Evolutionary conservation across 1,139 yeast genomes (phyloP).

Genomic region (Yamadazyma conglobata): DNA sequence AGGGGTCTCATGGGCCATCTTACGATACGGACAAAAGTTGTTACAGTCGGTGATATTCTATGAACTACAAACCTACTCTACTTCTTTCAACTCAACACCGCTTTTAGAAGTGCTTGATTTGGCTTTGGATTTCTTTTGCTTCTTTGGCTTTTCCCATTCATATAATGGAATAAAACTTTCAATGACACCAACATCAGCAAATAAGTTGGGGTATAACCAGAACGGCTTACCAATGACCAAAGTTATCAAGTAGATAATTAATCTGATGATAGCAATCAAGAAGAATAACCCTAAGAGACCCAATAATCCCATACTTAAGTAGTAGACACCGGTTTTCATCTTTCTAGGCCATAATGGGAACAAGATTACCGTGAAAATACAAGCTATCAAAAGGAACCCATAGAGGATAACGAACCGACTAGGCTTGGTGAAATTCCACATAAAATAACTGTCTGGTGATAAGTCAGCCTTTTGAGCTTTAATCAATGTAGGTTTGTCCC

Average conservation of each 20-base stretch:
- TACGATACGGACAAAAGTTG: too few relatives aligned
- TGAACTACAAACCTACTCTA: too few relatives aligned
- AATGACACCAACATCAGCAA: conserved; percentile 91
- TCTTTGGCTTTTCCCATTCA: conserved; percentile 71
- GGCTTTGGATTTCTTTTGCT: conserved; percentile 22
- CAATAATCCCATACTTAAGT: conserved; percentile 71
- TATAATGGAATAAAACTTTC: conserved; percentile 89
- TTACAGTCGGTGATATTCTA: too few relatives aligned
- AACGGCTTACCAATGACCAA: conserved; percentile 64
- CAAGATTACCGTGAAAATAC: conserved; percentile 71
- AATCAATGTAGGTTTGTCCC: conserved; percentile 69
- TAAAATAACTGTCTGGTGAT: conserved; percentile 74
- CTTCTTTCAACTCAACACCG: conserved; percentile 46
- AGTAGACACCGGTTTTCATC: conserved; percentile 91
- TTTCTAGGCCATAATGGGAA: conserved; percentile 96
- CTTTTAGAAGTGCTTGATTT: conserved; percentile 12
- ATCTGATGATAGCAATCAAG: conserved; percentile 72
- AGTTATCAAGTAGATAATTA: conserved; percentile 66
- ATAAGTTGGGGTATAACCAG: conserved; percentile 95
- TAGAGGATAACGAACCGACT: conserved; percentile 63
- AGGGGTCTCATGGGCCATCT: too few relatives aligned
- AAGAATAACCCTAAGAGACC: conserved; percentile 76
- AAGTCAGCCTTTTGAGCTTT: conserved; percentile 67
- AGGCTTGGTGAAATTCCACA: conserved; percentile 83
- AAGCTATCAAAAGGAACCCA: conserved; percentile 62